Evolutionary conservation across 2,329 filamentous ascomycete species (phyloP), one percentile per base, ranked within the genome.

Genomic region (Aspergillus fumigatiaffinis): DNA sequence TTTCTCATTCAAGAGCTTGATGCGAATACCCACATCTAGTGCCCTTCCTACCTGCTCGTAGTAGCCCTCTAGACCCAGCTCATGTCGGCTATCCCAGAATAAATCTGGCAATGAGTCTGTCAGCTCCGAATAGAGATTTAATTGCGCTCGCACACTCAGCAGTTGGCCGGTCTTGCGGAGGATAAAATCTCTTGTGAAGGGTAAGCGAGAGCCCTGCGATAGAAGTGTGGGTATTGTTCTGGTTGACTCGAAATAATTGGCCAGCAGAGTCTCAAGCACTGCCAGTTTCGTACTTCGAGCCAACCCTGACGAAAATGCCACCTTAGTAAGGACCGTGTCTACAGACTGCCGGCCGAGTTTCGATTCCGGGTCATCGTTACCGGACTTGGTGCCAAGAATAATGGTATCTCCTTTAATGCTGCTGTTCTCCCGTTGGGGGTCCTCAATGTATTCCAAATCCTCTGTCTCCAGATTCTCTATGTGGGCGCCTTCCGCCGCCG

Each of bases 61-160:
- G 77, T 97, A 97, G 29, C 88, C 89, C 73, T 97, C 94, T 2
- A 99, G 82, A 0, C 92, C 90, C 2, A 97, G 84, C 73, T 97
- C 92, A 66, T 94, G 89, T 51, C 87, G 84, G 65, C 85, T 89
- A 73, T 99, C 94, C 94, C 94, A 99, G 77, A 99, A 97, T 49
- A 97, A 86, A 75, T 99, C 94, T 0, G 94, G 94, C 20, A 97
- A 82, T 20, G 90, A 91, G 76, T 99, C 94, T 0, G 94, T 97
- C 35, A 99, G 84, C 74, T 97, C 94, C 1, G 91, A 96, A 78
- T 97, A 97, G 66, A 97, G 88, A 71, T 99, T 99, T 51, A 99
- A 82, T 68, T 96, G 92, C 0, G 93, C 93, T 50, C 94, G 88
- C 52, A 97, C 86, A 68, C 87, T 89, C 20, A 97, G 84, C 6